Evolutionary conservation across 2,329 filamentous ascomycete genomes (phyloP).

Genomic region (Lachnellula subtilissima): DNA sequence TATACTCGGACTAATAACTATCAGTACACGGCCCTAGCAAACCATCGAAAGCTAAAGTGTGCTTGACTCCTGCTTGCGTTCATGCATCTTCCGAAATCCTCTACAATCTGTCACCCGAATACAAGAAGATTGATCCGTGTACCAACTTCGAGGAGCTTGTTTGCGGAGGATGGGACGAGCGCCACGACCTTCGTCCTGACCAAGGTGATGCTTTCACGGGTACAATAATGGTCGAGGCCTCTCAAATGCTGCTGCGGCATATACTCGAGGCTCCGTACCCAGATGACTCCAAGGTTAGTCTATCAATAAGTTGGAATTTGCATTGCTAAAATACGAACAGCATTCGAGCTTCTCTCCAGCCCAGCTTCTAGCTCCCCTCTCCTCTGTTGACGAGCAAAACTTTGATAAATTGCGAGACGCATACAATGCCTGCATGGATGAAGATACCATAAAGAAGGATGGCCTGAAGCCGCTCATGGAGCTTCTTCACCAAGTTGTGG

Average conservation of each 20-base stretch:
- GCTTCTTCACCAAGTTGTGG: conserved; percentile 49
- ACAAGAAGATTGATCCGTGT: conserved; percentile 61
- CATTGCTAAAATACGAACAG: conserved; percentile 28
- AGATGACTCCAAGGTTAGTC: conserved; percentile 33
- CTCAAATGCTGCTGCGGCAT: conserved; percentile 54
- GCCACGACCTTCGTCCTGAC: conserved; percentile 61
- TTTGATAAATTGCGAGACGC: conserved; percentile 61
- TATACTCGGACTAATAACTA: conserved; percentile 4
- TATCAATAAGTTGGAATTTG: conserved; percentile 11
- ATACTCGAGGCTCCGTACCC: conserved; percentile 57
- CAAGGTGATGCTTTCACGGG: conserved; percentile 56
- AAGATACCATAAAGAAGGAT: conserved; percentile 48
- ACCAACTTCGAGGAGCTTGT: conserved; percentile 64
- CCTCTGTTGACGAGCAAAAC: conserved; percentile 53
- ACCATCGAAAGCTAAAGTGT: conserved; percentile 33
- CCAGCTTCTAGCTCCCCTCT: conserved; percentile 33
- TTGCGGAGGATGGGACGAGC: conserved; percentile 61
- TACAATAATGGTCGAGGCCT: conserved; percentile 57
- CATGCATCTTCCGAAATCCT: conserved; percentile 59
- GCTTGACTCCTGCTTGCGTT: conserved; percentile 56
- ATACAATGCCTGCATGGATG: conserved; percentile 63
- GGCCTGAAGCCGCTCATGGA: conserved; percentile 53
- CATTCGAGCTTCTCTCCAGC: conserved; percentile 46
- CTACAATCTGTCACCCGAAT: conserved; percentile 56
- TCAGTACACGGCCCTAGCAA: conserved; percentile 16